Percentiles rank a stretch among this genome's conserved stretches.
These are phyloP conservation scores for Aphanomyces euteiches DNA, from an alignment of 352 stramenopile species.

Conservation along the genomic window DNA sequence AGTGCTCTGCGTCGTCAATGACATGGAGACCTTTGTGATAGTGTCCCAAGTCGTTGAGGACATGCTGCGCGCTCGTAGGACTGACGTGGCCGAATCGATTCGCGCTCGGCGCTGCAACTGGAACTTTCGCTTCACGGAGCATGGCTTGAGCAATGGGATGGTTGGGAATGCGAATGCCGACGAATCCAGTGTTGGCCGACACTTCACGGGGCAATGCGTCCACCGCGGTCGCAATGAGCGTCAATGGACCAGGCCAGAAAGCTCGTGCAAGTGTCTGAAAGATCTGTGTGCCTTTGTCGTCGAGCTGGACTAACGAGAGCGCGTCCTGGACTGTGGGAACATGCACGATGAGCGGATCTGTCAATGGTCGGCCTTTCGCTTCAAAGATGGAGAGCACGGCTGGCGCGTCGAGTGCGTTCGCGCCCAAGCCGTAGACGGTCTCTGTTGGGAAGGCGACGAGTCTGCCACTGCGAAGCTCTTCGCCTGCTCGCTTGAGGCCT, in stretches of 20 bases:
- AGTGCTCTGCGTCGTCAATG: constrained; percentile 47
- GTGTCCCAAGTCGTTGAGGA: constrained; percentile 94
- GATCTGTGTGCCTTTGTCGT: constrained; percentile 46
- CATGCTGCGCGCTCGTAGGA: constrained; percentile 93
- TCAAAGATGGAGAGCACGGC: constrained; percentile 96
- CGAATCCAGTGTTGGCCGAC: constrained; percentile 94
- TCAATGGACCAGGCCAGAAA: constrained; percentile 98
- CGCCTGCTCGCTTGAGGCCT: constrained; percentile 39
- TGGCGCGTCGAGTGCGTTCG: constrained; percentile 92
- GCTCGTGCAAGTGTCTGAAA: constrained; percentile 81
- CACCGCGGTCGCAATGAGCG: constrained; percentile 92
- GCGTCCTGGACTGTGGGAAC: constrained; percentile 86
- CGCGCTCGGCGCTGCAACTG: constrained; percentile 95
- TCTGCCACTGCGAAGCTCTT: constrained; percentile 65
- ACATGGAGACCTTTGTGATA: constrained; percentile 88
- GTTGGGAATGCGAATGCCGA: constrained; percentile 93
- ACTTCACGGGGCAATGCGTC: constrained; percentile 72
- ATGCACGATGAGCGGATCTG: constrained; percentile 98
- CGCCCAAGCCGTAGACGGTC: constrained; percentile 98
- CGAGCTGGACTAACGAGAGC: constrained; percentile 84
- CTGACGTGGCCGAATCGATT: constrained; percentile 99
- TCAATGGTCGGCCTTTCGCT: constrained; percentile 92
- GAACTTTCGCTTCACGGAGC: constrained; percentile 85
- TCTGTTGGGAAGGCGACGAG: constrained; percentile 97
- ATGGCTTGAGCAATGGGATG: constrained; percentile 91